A percentile compares a stretch with the other conserved stretches of the same genome.
phyloP scores from a whole-genome alignment of 805 yeast species.

The Candida germanica region DNA sequence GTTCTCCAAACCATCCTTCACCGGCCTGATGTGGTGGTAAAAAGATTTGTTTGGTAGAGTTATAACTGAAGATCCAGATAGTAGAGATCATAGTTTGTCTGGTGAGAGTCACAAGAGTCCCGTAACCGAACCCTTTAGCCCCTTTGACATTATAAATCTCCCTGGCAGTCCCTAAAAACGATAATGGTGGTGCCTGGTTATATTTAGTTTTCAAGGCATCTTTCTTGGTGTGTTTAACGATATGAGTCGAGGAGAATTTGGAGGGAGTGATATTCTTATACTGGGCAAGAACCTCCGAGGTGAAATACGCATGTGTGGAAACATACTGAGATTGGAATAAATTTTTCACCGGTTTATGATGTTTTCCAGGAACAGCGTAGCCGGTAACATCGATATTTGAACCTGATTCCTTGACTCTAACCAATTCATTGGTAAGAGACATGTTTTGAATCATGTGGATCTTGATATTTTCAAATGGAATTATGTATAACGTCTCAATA shows the following conservation, averaged over 20 bases:
- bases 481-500: slow-evolving; percentile 74
- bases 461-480: slow-evolving; percentile 88
- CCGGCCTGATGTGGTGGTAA: slow-evolving; percentile 46
- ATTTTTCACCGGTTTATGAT: slow-evolving; percentile 22
- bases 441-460: slow-evolving; percentile 76
- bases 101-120: slow-evolving; percentile 74
- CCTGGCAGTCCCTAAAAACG: slow-evolving; percentile 49
- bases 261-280: slow-evolving; percentile 21
- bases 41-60: slow-evolving; percentile 67
- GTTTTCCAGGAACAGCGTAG: slow-evolving; percentile 18
- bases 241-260: slow-evolving; percentile 19
- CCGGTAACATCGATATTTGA: slow-evolving; percentile 28
- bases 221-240: slow-evolving; percentile 12
- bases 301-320: slow-evolving; percentile 42
- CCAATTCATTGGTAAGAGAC: slow-evolving; percentile 25
- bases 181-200: slow-evolving; percentile 53
- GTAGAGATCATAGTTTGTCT: slow-evolving; percentile 79
- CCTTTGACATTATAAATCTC: slow-evolving; percentile 78
- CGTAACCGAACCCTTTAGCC: slow-evolving; percentile 72
- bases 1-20: slow-evolving; percentile 44
- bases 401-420: slow-evolving; percentile 15
- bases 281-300: slow-evolving; percentile 31
- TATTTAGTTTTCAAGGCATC: slow-evolving; percentile 30
- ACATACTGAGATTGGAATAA: slow-evolving; percentile 32
- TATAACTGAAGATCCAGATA: slow-evolving; percentile 81